phyloP scores from a whole-genome alignment of 768 basidiomycete species.

The Lactarius vividus region DNA sequence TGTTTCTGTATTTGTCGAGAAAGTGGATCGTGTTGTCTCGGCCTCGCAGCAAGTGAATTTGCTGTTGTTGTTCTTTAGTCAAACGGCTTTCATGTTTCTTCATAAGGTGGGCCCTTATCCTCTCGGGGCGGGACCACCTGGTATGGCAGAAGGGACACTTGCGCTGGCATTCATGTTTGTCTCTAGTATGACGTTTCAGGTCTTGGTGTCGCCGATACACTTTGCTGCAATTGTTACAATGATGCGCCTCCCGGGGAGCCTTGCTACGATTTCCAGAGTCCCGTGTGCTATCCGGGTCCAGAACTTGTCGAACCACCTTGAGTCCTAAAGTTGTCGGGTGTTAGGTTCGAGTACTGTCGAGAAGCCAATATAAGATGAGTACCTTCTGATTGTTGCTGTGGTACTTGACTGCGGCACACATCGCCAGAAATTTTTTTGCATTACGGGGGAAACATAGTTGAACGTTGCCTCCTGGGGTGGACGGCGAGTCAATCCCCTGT shows the following conservation, averaged over 20 bases:
- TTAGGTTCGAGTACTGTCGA: neutral
- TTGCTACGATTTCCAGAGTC: neutral
- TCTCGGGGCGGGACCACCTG: conserved; percentile 10
- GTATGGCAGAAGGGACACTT: neutral
- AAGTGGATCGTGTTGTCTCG: neutral
- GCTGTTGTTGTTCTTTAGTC: neutral
- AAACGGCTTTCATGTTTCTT: neutral
- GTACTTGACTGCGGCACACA: neutral
- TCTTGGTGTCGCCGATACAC: conserved; percentile 1
- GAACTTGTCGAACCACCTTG: neutral
- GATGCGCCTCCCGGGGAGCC: neutral
- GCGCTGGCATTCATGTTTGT: neutral
- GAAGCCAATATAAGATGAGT: neutral
- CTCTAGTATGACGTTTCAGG: neutral
- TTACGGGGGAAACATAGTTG: neutral
- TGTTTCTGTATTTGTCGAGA: neutral
- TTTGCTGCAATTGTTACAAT: neutral
- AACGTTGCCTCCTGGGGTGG: neutral
- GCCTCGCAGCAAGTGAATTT: neutral
- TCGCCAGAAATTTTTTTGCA: neutral
- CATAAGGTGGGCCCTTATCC: conserved; percentile 3
- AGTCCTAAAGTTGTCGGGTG: neutral
- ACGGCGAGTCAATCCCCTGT: neutral
- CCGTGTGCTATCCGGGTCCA: too few species aligned
- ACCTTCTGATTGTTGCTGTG: neutral